Evolutionary conservation across 2,329 filamentous ascomycete species (phyloP).

Genomic region (Monosporascus sp.): DNA sequence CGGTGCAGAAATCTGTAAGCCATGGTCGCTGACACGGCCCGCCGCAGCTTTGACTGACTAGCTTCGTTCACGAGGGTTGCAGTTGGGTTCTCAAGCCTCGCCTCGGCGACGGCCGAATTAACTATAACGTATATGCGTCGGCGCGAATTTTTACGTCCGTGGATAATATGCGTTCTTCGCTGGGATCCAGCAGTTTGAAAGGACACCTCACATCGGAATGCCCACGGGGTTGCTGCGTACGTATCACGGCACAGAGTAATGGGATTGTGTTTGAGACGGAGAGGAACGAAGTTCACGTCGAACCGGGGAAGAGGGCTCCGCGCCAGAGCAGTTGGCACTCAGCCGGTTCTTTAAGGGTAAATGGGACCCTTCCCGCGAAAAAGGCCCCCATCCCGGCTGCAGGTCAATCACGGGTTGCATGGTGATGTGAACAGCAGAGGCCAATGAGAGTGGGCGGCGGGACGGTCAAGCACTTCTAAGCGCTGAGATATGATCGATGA

Average conservation of each 20-base stretch:
- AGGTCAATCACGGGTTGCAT: constrained; percentile 26
- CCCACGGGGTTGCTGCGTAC: constrained; percentile 4
- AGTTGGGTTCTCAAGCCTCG: not conserved
- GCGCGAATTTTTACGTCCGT: constrained; percentile 1
- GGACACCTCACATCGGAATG: constrained; percentile 19
- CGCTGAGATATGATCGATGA: constrained; percentile 19
- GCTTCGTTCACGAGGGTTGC: not conserved
- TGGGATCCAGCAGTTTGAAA: constrained; percentile 12
- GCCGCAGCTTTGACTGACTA: constrained; percentile 1
- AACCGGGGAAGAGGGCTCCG: constrained; percentile 13
- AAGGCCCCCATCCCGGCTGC: constrained; percentile 19
- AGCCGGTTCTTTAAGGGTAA: constrained; percentile 16
- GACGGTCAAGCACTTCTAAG: constrained; percentile 21
- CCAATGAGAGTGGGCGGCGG: constrained; percentile 22
- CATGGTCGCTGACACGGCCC: constrained; percentile 26
- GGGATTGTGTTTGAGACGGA: constrained; percentile 7
- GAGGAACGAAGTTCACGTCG: constrained; percentile 15
- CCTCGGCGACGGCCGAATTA: not conserved
- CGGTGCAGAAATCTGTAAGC: constrained; percentile 54
- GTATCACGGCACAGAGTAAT: constrained; percentile 9
- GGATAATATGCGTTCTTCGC: constrained; percentile 7
- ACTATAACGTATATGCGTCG: no score
- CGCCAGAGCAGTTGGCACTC: constrained; percentile 13
- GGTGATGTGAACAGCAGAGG: constrained; percentile 20
- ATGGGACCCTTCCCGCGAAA: constrained; percentile 6